A percentile compares a stretch with the other conserved stretches of the same genome.
Conservation (phyloP, 257 asterid species). For the Ilex aquifolium region DNA sequence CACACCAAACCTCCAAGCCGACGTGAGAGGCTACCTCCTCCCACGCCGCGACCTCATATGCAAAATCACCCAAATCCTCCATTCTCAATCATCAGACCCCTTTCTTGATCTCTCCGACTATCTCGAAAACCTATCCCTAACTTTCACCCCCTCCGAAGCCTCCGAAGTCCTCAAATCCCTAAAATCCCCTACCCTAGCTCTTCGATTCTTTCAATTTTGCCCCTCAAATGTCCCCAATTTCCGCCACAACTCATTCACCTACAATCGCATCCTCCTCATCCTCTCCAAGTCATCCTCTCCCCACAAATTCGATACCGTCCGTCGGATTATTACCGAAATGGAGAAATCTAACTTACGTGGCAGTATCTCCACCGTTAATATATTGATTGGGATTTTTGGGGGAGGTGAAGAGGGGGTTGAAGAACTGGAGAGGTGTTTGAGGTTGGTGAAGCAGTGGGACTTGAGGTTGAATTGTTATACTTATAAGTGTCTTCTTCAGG, state of each 20-base stretch:
- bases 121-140: constrained; percentile 34
- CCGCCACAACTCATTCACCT: constrained; percentile 78
- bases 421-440: constrained; percentile 65
- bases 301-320: constrained; percentile 41
- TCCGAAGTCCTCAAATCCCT: constrained; percentile 76
- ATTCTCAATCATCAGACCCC: constrained; percentile 35
- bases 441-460: constrained; percentile 70
- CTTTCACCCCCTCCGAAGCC: constrained; percentile 62
- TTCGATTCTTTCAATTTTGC: constrained; percentile 72
- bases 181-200: constrained; percentile 61
- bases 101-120: constrained; percentile 62
- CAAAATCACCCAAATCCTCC: constrained; percentile 49
- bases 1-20: constrained; percentile 42
- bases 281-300: constrained; percentile 51
- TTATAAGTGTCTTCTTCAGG: constrained; percentile 87
- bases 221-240: constrained; percentile 45
- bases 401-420: constrained; percentile 21
- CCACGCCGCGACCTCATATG: constrained; percentile 91
- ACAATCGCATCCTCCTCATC: constrained; percentile 62
- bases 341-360: constrained; percentile 31
- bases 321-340: constrained; percentile 35
- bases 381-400: constrained; percentile 59
- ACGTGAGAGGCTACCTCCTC: constrained; percentile 81
- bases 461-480: constrained; percentile 64
- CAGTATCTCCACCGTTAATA: constrained; percentile 77